phyloP scores from a whole-genome alignment of 2,329 filamentous ascomycete genomes.

The Aspergillus pseudonomiae region DNA sequence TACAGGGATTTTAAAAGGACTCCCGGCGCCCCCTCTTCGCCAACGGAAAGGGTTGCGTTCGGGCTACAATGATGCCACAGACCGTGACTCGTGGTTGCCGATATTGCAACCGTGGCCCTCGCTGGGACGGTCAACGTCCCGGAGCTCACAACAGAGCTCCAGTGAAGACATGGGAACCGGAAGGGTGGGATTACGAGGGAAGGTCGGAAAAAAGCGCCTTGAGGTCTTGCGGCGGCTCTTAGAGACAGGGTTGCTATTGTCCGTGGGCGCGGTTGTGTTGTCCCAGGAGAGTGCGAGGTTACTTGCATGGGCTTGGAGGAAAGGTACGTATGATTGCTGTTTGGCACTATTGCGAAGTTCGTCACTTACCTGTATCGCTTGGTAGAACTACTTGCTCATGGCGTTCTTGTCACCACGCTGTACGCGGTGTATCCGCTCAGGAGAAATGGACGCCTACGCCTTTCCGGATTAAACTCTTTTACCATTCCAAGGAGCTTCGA shows the following conservation, averaged over 20 bases:
- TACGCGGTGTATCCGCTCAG: constrained; percentile 58
- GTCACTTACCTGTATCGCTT: constrained; percentile 14
- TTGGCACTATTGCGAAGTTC: not conserved
- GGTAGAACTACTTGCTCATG: constrained; percentile 39
- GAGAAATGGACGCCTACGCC: constrained; percentile 29
- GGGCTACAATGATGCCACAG: constrained; percentile 25
- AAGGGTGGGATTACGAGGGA: constrained; percentile 25
- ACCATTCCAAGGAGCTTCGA: constrained; percentile 79
- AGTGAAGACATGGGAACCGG: constrained; percentile 33
- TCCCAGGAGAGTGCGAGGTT: constrained; percentile 34
- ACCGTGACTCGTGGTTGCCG: constrained; percentile 35
- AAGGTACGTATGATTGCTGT: constrained; percentile 33
- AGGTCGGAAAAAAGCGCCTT: constrained; percentile 37
- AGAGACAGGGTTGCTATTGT: constrained; percentile 58
- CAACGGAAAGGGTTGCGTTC: constrained; percentile 76
- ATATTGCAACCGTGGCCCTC: constrained; percentile 36
- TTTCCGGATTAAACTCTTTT: constrained; percentile 50
- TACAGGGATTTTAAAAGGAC: constrained; percentile 70
- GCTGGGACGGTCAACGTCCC: constrained; percentile 31
- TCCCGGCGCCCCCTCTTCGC: constrained; percentile 75
- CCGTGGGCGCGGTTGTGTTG: constrained; percentile 52
- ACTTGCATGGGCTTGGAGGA: constrained; percentile 40
- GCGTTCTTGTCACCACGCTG: constrained; percentile 33
- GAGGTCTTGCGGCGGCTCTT: constrained; percentile 53
- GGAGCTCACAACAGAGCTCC: constrained; percentile 35